Percentiles rank a stretch among this genome's conserved stretches.
phyloP scores from a whole-genome alignment of 805 yeast species.

The Hyphopichia homilentoma region DNA sequence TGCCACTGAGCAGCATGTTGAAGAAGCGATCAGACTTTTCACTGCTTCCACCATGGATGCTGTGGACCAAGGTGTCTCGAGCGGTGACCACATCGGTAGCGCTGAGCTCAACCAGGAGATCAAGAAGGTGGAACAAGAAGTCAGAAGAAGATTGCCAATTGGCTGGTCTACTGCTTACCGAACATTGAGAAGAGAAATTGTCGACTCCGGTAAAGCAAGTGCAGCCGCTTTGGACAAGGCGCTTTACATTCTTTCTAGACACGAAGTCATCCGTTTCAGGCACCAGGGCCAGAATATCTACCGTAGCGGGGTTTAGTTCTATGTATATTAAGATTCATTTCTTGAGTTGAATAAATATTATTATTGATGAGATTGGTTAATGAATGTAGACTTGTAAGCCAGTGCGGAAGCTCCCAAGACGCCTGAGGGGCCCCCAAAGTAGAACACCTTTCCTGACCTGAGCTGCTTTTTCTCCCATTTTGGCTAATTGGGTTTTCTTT shows the following conservation, averaged over 20 bases:
- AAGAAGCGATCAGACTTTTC: conserved; percentile 90
- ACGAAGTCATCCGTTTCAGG: conserved; percentile 82
- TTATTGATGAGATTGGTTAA: too few species aligned
- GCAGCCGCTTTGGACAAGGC: conserved; percentile 81
- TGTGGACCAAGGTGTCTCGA: conserved; percentile 59
- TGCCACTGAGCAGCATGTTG: conserved; percentile 86
- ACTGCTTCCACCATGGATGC: conserved; percentile 98
- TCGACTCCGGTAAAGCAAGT: conserved; percentile 57
- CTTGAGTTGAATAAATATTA: too few species aligned
- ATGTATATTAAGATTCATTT: too few species aligned
- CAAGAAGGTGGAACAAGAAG: conserved; percentile 73
- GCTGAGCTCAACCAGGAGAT: conserved; percentile 69
- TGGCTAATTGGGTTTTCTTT: too few species aligned
- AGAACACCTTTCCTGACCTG: too few species aligned
- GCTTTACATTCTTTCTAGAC: conserved; percentile 72
- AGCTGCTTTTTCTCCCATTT: too few species aligned
- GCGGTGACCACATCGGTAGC: conserved; percentile 41
- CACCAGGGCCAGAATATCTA: conserved; percentile 81
- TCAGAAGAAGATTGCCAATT: conserved; percentile 86
- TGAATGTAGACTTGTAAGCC: too few species aligned
- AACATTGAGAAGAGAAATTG: conserved; percentile 80
- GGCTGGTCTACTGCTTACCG: conserved; percentile 94
- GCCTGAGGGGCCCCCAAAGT: too few species aligned
- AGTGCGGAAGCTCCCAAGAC: too few species aligned
- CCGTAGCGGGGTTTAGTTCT: conserved; percentile 59